Conservation (phyloP, 441 rosid species). For the Geranium incanum region DNA sequence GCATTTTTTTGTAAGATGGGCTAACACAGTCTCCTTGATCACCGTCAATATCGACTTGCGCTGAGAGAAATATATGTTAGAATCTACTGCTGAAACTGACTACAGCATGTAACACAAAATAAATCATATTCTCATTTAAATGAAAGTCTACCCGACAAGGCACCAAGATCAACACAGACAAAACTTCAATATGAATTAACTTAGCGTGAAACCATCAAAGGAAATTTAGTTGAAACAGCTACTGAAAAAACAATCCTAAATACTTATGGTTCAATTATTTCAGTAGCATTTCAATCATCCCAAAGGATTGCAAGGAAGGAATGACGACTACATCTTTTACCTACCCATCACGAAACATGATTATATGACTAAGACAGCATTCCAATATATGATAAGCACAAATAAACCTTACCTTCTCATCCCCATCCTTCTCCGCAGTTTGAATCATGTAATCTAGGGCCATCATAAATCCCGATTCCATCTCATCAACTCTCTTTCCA, state of each 20-base stretch:
- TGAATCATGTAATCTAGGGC: slow-evolving; percentile 92
- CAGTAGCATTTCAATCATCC: not conserved
- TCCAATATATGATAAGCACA: not conserved
- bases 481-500: slow-evolving; percentile 88
- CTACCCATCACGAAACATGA: not conserved
- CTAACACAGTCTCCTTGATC: slow-evolving; percentile 84
- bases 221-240: not conserved
- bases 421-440: slow-evolving; percentile 69
- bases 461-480: slow-evolving; percentile 93
- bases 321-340: not conserved
- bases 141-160: not conserved
- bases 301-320: not conserved
- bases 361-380: not conserved
- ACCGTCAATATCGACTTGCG: slow-evolving; percentile 73
- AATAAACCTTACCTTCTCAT: slow-evolving; percentile 49
- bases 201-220: not conserved
- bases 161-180: not conserved
- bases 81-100: slow-evolving; percentile 9
- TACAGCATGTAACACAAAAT: not conserved
- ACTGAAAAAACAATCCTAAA: not conserved
- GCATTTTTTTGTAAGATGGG: slow-evolving; percentile 72
- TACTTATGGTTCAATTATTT: not conserved
- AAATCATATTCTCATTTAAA: not conserved
- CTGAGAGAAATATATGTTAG: slow-evolving; percentile 35
- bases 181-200: not conserved